Evolutionary conservation across 2,329 filamentous ascomycete genomes (phyloP).

Genomic region (Trichophyton rubrum): DNA sequence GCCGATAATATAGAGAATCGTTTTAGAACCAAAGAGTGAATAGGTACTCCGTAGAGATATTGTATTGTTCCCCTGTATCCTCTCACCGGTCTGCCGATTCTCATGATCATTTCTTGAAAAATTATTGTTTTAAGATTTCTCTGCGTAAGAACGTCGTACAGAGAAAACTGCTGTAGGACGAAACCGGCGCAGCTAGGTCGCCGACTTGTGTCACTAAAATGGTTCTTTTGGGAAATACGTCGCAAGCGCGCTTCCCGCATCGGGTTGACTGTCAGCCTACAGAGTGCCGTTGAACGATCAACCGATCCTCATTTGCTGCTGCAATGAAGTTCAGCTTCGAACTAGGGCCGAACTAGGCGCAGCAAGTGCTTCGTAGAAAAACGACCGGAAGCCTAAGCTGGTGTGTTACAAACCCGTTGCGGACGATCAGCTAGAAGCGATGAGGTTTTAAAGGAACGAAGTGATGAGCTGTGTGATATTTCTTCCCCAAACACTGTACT

Average conservation of each 20-base stretch:
- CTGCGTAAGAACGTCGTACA: not conserved
- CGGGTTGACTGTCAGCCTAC: not conserved
- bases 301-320: not conserved
- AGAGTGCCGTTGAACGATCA: not conserved
- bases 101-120: not conserved
- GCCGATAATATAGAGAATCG: not conserved
- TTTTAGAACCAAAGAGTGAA: not conserved
- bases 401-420: too few relatives aligned
- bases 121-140: not conserved
- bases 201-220: not conserved
- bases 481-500: not conserved
- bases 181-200: not conserved
- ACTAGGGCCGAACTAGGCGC: not conserved
- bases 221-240: not conserved
- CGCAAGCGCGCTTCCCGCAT: constrained; percentile 3
- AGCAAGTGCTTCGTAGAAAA: not conserved
- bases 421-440: not conserved
- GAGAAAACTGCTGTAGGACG: not conserved
- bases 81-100: not conserved
- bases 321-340: not conserved
- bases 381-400: not conserved
- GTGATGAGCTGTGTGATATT: not conserved
- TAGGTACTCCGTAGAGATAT: not conserved
- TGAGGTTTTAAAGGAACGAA: not conserved
- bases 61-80: too few relatives aligned